Percentiles rank a stretch among this genome's conserved stretches.
phyloP scores from a whole-genome alignment of 176 grass and related monocot species.

The Eragrostis curvula region DNA sequence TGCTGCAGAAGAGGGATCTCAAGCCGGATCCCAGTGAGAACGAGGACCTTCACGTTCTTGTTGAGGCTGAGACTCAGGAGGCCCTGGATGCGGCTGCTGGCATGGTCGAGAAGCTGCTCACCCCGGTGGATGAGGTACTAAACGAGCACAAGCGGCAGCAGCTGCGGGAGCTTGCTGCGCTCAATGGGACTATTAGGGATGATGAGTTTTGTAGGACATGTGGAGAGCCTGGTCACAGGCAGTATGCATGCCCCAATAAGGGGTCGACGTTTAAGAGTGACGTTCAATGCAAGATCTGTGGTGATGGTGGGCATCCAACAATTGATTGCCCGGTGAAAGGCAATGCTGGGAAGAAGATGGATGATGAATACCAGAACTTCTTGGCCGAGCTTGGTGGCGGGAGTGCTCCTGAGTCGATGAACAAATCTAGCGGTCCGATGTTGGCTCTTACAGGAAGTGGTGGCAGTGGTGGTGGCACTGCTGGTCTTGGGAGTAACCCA shows the following conservation, averaged over 20 bases:
- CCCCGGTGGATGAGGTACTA: conserved; percentile 90
- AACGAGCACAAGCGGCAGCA: conserved; percentile 99
- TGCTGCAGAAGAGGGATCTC: conserved; percentile 88
- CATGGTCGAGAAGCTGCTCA: conserved; percentile 97
- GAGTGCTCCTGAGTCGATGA: conserved; percentile 83
- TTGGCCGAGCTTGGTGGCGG: conserved; percentile 93
- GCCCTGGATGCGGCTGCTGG: conserved; percentile 76
- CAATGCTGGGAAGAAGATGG: conserved; percentile 90
- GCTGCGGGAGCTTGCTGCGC: conserved; percentile 75
- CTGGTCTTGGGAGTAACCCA: conserved; percentile 50
- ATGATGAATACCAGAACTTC: conserved; percentile 98
- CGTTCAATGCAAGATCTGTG: conserved; percentile 90
- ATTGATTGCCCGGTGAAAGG: conserved; percentile 96
- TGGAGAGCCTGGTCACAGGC: conserved; percentile 85
- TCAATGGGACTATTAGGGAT: conserved; percentile 98
- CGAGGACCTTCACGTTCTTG: conserved; percentile 91
- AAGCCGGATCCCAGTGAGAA: conserved; percentile 95
- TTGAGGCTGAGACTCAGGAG: conserved; percentile 89
- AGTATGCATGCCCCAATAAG: conserved; percentile 78
- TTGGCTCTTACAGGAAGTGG: conserved; percentile 58
- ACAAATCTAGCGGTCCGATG: conserved; percentile 63
- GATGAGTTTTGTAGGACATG: conserved; percentile 94
- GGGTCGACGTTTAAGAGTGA: conserved; percentile 85
- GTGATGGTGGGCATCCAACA: conserved; percentile 93
- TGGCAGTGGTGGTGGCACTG: conserved; percentile 3